Conservation (phyloP, 2,329 filamentous ascomycete genomes). For the Aspergillus brasiliensis region DNA sequence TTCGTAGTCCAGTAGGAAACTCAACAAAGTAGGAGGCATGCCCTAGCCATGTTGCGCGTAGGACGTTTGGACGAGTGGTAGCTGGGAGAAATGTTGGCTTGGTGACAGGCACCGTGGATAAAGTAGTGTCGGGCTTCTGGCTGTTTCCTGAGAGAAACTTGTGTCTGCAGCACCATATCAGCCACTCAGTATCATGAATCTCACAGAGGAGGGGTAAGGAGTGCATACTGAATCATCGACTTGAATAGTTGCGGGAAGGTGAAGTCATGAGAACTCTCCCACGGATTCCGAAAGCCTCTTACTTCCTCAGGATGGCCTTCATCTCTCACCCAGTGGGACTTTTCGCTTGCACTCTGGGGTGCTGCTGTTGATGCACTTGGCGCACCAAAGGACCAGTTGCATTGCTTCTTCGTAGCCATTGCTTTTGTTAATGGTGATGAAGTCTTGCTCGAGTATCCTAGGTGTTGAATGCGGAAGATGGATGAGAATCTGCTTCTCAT, state of each 20-base stretch:
- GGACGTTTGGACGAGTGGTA: not conserved
- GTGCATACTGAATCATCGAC: not conserved
- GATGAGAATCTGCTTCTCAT: not conserved
- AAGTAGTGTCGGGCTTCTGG: not conserved
- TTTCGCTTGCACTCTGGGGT: not conserved
- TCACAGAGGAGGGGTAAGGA: not conserved
- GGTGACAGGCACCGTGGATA: not conserved
- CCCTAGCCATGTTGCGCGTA: not conserved
- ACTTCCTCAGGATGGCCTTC: not conserved
- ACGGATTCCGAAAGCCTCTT: not conserved
- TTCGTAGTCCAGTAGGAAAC: not conserved
- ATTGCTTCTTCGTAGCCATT: not conserved
- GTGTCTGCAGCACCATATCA: not conserved
- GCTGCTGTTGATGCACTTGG: not conserved
- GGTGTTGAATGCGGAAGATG: not conserved
- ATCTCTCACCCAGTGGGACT: not conserved
- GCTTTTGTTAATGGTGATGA: too few relatives aligned
- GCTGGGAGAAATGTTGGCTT: not conserved
- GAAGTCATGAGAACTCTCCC: not conserved
- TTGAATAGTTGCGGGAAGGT: not conserved
- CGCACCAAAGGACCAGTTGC: not conserved
- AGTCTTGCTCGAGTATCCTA: not conserved
- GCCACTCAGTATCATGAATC: not conserved
- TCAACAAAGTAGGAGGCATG: not conserved
- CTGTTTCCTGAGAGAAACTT: not conserved